Percentiles rank a stretch among this genome's conserved stretches.
These are phyloP conservation scores for Gonapodya prolifera DNA, from an alignment of 192 early-diverging fungal genomes.

Conservation along the genomic window DNA sequence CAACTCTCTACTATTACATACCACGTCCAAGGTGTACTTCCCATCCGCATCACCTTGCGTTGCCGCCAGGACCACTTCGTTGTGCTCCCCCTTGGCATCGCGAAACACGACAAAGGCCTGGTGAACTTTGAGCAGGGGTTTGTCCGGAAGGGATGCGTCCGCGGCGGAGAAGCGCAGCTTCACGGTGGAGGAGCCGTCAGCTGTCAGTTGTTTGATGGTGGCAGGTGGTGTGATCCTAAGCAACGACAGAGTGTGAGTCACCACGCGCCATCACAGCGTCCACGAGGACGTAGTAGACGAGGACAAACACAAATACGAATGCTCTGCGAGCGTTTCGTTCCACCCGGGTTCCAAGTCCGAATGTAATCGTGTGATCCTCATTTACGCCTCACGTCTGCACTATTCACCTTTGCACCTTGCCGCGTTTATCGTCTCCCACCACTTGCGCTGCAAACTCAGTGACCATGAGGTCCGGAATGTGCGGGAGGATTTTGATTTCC, in stretches of 20 bases:
- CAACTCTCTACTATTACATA: neutral
- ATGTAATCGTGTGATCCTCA: no score
- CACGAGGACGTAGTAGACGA: no score
- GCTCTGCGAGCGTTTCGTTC: no score
- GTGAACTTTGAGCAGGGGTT: neutral
- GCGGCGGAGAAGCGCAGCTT: neutral
- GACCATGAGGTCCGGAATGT: neutral
- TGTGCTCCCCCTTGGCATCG: neutral
- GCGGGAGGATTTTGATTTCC: neutral
- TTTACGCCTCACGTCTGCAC: no score
- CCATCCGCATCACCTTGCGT: neutral
- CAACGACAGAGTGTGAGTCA: no score
- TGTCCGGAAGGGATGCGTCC: neutral
- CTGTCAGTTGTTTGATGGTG: neutral
- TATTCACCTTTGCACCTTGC: neutral
- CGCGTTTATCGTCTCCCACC: neutral
- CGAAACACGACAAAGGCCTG: neutral
- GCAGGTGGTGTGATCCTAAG: neutral
- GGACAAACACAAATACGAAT: no score
- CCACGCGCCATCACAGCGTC: no score
- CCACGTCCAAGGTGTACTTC: neutral
- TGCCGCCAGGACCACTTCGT: neutral
- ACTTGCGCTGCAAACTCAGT: neutral
- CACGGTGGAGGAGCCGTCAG: neutral
- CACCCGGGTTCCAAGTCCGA: no score